Evolutionary conservation across 2,329 filamentous ascomycete species (phyloP), one percentile per base, ranked within the genome.

Genomic region (Paecilomyces formosus): DNA sequence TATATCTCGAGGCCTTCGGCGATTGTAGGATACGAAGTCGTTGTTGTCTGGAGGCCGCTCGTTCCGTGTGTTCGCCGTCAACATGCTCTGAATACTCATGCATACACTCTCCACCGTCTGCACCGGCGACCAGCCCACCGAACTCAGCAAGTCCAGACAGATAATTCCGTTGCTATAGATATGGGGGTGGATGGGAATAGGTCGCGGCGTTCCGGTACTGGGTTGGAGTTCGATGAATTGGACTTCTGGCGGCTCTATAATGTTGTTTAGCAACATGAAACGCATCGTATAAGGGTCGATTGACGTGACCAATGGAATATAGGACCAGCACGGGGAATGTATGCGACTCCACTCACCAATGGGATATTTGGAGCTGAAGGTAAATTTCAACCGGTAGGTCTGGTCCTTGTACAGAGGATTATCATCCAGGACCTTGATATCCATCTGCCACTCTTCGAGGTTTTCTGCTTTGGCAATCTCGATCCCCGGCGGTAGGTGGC

Each of bases 101-200:
- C 92, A 97, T 26, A 99, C 87, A 69, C 89, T 96, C 79, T 97
- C 93, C 8, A 97, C 94, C 60, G 93, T 97, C 72, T 99, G 94
- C 0, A 99, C 93, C 0, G 94, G 94, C 54, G 89, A 94, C 94
- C 94, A 99, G 58, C 94, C 94, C 63, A 91, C 87, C 9, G 84
- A 81, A 56, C 91, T 91, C 8, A 99, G 85, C 1, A 99, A 84
- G 68, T 99, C 94, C 54, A 99, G 88, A 70, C 94, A 99, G 71
- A 99, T 99, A 74, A 97, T 96, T 66, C 94, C 94, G 75, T 99
- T 99, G 66, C 89, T 94, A 79, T 99, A 99, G 74, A 99, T 90
- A 78, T 99, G 94, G 2, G 94, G 94, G 70, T 99, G 94, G 73
- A 96, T 92, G 0, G 94, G 94, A 67, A 99, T 92, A 2, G 81